Evolutionary conservation across 441 rosid genomes (phyloP), one percentile per base, ranked within the genome.

Genomic region (Arabidopsis lyrata): DNA sequence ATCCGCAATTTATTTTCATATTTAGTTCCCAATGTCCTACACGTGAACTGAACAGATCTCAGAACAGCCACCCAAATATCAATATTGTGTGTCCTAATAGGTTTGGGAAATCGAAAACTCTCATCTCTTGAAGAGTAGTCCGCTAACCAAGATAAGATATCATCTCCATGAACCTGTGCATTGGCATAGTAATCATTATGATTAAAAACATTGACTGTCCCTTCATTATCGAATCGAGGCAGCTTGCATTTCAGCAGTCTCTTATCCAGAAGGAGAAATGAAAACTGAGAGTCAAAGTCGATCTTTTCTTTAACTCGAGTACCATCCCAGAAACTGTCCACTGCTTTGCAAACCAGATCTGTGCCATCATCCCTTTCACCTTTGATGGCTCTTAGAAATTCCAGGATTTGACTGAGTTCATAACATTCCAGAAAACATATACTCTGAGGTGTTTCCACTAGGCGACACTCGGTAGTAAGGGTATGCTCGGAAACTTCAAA

Each of bases 11-110:
- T 70, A 59, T 61, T 71, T 16, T 5, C 41, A 48, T 71, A 29
- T 38, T 35, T 71, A 3, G 4, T 39, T 38, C 9, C 16, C 42
- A 71, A 10, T 24, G 38, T 71, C 41, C 44, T 52, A 32, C 53
- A 41, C 5, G 27, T 45, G 36, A 20, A 42, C 24, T 72, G 63
- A 32, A 20, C 8, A 4, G 69, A 34, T 10, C 38, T 72, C 63
- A 63, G n/a, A 32, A 64, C 34, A 53, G 76, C 76, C 38, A 32
- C 6, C 70, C 63, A 72, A 6, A 72, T 13, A 63, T 72, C 55
- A 32, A 59, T 2, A 29, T 38, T 60, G 18, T 61, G 59, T 59
- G 31, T 10, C 31, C 15, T 15, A 5, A 71, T 50, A 27, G 32
- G 9, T 50, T 34, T 38, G 29, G 55, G 70, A 27, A 72, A 63